phyloP scores from a whole-genome alignment of 2,329 filamentous ascomycete genomes.

The Colletotrichum liaoningense region DNA sequence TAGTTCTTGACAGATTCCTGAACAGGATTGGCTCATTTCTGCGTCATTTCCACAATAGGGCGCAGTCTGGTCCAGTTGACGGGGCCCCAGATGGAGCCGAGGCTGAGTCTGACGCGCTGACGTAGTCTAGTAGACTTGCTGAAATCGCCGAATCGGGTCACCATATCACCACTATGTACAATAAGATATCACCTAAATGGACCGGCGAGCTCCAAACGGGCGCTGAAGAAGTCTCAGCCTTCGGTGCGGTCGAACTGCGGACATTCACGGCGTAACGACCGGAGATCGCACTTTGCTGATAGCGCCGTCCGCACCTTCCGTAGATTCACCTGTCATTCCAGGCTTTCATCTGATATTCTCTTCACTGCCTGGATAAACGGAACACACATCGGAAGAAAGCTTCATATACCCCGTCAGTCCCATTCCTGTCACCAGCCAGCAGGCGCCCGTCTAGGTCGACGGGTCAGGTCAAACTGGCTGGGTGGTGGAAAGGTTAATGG shows the following conservation, averaged over 20 bases:
- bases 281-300: neutral
- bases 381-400: too few relatives aligned
- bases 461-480: too few relatives aligned
- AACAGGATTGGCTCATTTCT: neutral
- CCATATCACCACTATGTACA: neutral
- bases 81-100: neutral
- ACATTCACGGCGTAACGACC: neutral
- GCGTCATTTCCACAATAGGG: neutral
- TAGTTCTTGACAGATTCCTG: neutral
- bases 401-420: too few relatives aligned
- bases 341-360: too few relatives aligned
- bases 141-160: neutral
- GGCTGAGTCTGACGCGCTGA: neutral
- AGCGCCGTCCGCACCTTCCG: too few relatives aligned
- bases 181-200: neutral
- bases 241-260: neutral
- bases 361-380: too few relatives aligned
- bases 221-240: neutral
- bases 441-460: too few relatives aligned
- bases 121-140: neutral
- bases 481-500: too few relatives aligned
- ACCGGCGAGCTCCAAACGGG: neutral
- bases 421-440: too few relatives aligned
- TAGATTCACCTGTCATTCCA: too few relatives aligned
- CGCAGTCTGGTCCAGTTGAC: neutral